These are phyloP conservation scores for Trichophaea hybrida DNA, from an alignment of 2,329 filamentous ascomycete species.

Conservation along the genomic window DNA sequence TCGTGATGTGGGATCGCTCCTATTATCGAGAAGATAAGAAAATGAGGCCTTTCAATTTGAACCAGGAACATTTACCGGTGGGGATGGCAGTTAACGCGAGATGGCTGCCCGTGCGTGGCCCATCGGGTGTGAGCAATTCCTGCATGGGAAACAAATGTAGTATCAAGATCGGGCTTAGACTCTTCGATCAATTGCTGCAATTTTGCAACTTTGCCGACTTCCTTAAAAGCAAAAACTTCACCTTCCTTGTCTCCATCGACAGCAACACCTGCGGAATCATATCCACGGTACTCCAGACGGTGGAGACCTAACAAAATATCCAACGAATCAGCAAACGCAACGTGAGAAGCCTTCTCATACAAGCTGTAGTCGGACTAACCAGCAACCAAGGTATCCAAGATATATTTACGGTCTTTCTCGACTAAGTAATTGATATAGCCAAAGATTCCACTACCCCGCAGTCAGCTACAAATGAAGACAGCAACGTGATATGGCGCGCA, in stretches of 20 bases:
- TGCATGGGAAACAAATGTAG: conserved; percentile 94
- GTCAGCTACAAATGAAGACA: background rate
- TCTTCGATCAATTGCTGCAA: conserved; percentile 83
- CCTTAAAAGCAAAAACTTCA: conserved; percentile 93
- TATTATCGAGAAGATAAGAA: conserved; percentile 4
- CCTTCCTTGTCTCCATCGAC: conserved; percentile 98
- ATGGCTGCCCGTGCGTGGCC: conserved; percentile 94
- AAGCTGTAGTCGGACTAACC: conserved; percentile 9
- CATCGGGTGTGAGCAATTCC: conserved; percentile 98
- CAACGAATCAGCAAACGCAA: background rate
- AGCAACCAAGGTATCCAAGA: conserved; percentile 91
- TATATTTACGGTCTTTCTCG: conserved; percentile 95
- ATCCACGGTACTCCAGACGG: conserved; percentile 94
- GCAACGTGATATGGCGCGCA: conserved; percentile 4
- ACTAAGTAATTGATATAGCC: conserved; percentile 99
- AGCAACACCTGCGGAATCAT: conserved; percentile 92
- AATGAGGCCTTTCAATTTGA: background rate
- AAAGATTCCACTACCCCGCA: conserved; percentile 62
- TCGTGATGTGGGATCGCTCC: conserved; percentile 70
- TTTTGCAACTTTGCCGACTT: conserved; percentile 97
- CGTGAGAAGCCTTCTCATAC: background rate
- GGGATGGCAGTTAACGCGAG: conserved; percentile 91
- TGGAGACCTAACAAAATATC: conserved; percentile 52
- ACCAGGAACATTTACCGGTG: conserved; percentile 53
- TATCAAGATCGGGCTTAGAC: conserved; percentile 67